phyloP scores from a whole-genome alignment of 2,329 filamentous ascomycete species.

The Teratosphaeria epicoccoides region DNA sequence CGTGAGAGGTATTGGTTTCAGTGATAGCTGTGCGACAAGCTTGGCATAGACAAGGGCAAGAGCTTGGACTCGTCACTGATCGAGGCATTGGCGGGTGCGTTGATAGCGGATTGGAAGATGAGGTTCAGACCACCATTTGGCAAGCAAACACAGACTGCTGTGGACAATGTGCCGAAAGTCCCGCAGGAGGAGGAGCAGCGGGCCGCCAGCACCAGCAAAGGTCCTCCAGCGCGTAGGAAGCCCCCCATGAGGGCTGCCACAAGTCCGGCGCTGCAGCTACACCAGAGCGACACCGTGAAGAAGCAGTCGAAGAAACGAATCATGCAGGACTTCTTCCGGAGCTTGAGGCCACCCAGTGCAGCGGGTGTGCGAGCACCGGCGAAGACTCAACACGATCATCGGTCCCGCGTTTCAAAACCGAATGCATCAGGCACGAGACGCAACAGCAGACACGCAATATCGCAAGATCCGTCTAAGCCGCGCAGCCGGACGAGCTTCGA shows the following conservation, averaged over 20 bases:
- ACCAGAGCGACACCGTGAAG: background rate
- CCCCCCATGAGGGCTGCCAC: background rate
- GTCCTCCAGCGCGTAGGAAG: background rate
- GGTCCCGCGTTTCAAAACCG: background rate
- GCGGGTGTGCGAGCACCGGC: background rate
- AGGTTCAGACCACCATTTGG: background rate
- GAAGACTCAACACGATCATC: background rate
- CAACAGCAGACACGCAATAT: slow-evolving; percentile 6
- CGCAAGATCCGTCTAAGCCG: background rate
- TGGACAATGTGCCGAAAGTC: background rate
- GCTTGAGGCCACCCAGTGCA: background rate
- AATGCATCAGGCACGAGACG: slow-evolving; percentile 4
- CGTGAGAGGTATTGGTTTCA: background rate
- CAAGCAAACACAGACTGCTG: background rate
- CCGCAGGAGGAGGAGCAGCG: background rate
- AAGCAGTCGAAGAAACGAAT: background rate
- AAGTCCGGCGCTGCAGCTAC: background rate
- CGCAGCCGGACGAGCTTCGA: slow-evolving; percentile 5
- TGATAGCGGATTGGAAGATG: background rate
- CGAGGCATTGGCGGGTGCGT: background rate
- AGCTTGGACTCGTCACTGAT: background rate
- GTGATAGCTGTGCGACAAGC: background rate
- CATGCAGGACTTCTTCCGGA: slow-evolving; percentile 10
- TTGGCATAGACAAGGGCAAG: background rate
- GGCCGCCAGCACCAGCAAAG: background rate